Conservation (phyloP, 1,139 yeast species). For the Taphrina communis region DNA sequence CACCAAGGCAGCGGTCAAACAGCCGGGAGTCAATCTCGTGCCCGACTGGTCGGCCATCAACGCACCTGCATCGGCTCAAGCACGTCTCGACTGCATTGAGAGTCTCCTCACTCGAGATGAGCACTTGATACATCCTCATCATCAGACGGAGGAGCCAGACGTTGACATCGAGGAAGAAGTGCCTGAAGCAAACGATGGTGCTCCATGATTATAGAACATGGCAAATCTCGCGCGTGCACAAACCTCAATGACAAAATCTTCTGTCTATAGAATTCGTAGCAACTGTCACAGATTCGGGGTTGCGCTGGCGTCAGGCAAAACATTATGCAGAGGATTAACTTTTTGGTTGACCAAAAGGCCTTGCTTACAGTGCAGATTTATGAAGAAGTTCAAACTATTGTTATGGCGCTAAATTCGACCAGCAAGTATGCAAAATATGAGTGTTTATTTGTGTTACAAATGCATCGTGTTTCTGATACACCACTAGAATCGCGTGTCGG, state of each 20-base stretch:
- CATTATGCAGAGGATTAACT: neutral
- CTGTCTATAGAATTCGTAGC: too few relatives aligned
- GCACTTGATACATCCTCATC: slow-evolving; percentile 1
- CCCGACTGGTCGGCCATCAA: slow-evolving; percentile 25
- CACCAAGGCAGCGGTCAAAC: slow-evolving; percentile 28
- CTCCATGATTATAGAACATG: neutral
- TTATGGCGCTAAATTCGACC: too few relatives aligned
- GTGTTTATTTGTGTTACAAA: too few relatives aligned
- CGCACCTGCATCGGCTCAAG: slow-evolving; percentile 14
- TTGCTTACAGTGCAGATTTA: too few relatives aligned
- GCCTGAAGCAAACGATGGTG: neutral
- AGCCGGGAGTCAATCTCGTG: slow-evolving; percentile 8
- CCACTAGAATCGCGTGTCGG: neutral
- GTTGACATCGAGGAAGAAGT: neutral
- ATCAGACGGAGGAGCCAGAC: neutral
- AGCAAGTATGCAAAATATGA: too few relatives aligned
- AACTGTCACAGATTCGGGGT: neutral
- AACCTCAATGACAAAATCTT: too few relatives aligned
- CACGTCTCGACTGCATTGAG: slow-evolving; percentile 10
- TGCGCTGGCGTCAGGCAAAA: neutral
- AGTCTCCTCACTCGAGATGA: slow-evolving; percentile 5
- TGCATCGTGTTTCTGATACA: too few relatives aligned
- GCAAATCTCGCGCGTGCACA: too few relatives aligned
- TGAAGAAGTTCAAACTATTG: too few relatives aligned
- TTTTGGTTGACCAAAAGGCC: neutral